phyloP scores from a whole-genome alignment of 805 yeast genomes.

The Candida insectorum region DNA sequence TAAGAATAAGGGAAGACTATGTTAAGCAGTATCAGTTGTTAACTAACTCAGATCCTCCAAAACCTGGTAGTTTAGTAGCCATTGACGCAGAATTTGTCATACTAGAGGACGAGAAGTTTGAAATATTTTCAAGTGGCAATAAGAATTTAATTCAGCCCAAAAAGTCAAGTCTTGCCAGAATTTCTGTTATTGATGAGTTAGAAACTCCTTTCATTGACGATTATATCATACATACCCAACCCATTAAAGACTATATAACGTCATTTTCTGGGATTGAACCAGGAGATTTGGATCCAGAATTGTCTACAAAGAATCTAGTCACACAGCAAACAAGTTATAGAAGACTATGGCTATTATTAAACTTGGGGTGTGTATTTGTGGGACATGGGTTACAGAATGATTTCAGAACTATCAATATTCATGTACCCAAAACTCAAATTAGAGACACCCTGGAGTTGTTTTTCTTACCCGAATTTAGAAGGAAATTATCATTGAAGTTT shows the following conservation, averaged over 20 bases:
- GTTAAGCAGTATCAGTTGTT: conserved; percentile 66
- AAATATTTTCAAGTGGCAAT: conserved; percentile 69
- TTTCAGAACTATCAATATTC: conserved; percentile 87
- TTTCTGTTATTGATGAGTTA: conserved; percentile 78
- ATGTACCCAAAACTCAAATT: conserved; percentile 81
- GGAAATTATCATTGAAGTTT: conserved; percentile 81
- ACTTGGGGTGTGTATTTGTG: conserved; percentile 85
- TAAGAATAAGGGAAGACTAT: conserved; percentile 56
- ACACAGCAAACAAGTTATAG: conserved; percentile 81
- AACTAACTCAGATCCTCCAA: conserved; percentile 67
- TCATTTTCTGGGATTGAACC: conserved; percentile 90
- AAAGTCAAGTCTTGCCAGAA: conserved; percentile 75
- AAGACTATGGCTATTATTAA: conserved; percentile 83
- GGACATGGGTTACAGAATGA: conserved; percentile 94
- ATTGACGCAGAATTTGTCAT: conserved; percentile 96
- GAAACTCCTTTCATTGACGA: conserved; percentile 86
- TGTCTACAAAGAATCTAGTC: conserved; percentile 67
- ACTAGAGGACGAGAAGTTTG: conserved; percentile 72
- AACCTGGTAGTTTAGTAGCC: conserved; percentile 75
- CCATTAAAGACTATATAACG: conserved; percentile 82
- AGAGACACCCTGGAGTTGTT: conserved; percentile 84
- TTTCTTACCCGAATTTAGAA: conserved; percentile 67
- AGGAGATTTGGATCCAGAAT: conserved; percentile 77
- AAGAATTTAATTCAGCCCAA: conserved; percentile 72
- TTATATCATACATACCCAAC: conserved; percentile 70